These are phyloP conservation scores for Colletotrichum tanaceti DNA, from an alignment of 2,329 filamentous ascomycete species.

Conservation along the genomic window DNA sequence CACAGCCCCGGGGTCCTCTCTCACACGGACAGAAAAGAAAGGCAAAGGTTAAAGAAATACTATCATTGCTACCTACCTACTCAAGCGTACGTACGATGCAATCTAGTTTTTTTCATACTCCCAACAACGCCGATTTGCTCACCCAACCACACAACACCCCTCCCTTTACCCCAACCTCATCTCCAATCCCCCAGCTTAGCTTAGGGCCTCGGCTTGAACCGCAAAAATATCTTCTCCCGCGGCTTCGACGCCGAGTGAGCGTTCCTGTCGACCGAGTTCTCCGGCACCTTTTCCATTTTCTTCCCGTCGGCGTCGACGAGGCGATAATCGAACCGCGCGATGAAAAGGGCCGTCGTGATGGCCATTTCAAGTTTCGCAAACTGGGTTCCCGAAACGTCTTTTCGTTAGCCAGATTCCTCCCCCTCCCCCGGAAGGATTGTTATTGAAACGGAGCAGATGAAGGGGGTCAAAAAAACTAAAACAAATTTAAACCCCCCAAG, in stretches of 20 bases:
- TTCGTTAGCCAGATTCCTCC: constrained; percentile 25
- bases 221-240: constrained; percentile 49
- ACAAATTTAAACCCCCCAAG: too few relatives aligned
- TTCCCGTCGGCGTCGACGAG: constrained; percentile 56
- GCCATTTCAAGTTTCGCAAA: constrained; percentile 67
- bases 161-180: too few relatives aligned
- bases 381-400: constrained; percentile 27
- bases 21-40: too few relatives aligned
- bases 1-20: too few relatives aligned
- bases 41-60: too few relatives aligned
- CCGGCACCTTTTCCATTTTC: constrained; percentile 44
- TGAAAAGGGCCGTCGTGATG: constrained; percentile 61
- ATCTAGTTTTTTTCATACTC: not conserved
- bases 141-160: too few relatives aligned
- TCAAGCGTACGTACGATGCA: not conserved
- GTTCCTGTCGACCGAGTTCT: constrained; percentile 49
- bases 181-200: not conserved
- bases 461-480: not conserved
- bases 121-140: not conserved
- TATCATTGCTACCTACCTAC: not conserved
- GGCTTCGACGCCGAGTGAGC: constrained; percentile 55
- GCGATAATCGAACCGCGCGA: constrained; percentile 61
- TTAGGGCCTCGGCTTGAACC: constrained; percentile 46
- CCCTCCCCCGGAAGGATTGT: too few relatives aligned
- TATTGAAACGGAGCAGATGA: not conserved